Evolutionary conservation across 2,329 filamentous ascomycete species (phyloP), one percentile per base, ranked within the genome.

Genomic region (Penicillium concentricum): DNA sequence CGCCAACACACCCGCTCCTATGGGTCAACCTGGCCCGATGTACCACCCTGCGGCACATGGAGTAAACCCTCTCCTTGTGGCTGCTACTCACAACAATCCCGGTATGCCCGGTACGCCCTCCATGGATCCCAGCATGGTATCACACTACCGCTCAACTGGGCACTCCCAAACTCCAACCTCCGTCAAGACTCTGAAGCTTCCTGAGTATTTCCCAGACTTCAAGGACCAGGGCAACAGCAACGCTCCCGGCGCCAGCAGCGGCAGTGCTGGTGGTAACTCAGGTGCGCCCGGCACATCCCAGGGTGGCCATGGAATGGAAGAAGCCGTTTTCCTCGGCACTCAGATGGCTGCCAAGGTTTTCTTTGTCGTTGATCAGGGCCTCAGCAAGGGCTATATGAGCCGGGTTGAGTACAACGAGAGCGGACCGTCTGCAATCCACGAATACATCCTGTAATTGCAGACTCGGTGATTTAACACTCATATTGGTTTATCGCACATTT

Each of bases 171-270:
- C 91, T 8, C 92, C 92, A 0, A 96, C 89, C 24, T 88, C 84
- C 49, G 92, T 96, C 78, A 93, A 91, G 79, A 80, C 86, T 28
- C 85, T 90, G 28, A 84, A 86, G 63, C 81, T 90, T 64, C 92
- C 92, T 0, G 89, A 90, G 51, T 96, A 97, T 74, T 88, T 96
- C 64, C 85, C 88, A 12, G 92, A 96, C 74, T 97, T 92, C 91
- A 91, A 91, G 70, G 92, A 89, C 76, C 84, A 87, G 54, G 74
- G 75, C 65, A 72, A 73, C 44, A 66, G 63, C 52, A 74, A 74
- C 39, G 64, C 69, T 7, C 68, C 72, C 8, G 70, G 71, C 1
- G 64, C 69, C 41, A 73, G 64, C 16, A 62, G 50, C 20, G 65
- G 66, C 28, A 62, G 62, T 81, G 84, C 54, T 37, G 52, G 45